These are phyloP conservation scores for Physaria fendleri DNA, from an alignment of 345 rosid genomes.

Conservation along the genomic window DNA sequence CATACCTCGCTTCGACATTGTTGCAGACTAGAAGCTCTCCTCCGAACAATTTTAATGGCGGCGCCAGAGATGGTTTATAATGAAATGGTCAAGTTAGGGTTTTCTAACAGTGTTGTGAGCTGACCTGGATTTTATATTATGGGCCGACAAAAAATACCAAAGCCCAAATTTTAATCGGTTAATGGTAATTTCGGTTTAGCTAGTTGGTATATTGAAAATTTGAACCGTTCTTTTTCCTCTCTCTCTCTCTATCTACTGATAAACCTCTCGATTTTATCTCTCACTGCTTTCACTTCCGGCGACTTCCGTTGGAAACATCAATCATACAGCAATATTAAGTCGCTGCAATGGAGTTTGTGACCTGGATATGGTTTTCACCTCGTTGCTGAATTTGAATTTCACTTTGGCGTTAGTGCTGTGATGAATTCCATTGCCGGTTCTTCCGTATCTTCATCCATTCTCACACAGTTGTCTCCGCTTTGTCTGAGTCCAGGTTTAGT, in stretches of 20 bases:
- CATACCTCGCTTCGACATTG: conserved; percentile 42
- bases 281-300: conserved; percentile 14
- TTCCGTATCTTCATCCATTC: conserved; percentile 25
- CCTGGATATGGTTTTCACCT: background rate
- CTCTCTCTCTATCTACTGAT: conserved; percentile 17
- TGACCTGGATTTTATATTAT: background rate
- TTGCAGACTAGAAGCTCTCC: conserved; percentile 21
- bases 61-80: no score
- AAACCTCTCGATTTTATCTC: conserved; percentile 13
- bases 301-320: background rate
- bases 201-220: background rate
- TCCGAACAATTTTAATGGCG: no score
- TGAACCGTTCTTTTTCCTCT: conserved; percentile 7
- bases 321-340: background rate
- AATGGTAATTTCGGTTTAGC: background rate
- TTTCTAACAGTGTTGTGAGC: background rate
- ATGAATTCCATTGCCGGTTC: conserved; percentile 49
- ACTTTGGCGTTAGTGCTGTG: conserved; percentile 10
- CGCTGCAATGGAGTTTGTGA: conserved; percentile 3
- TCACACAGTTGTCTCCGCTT: conserved; percentile 33
- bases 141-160: no score
- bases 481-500: no score
- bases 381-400: no score
- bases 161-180: no score
- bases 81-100: conserved; percentile 17